Evolutionary conservation across 108 stramenopile species (phyloP).

Genomic region (Schizochytrium sp.): DNA sequence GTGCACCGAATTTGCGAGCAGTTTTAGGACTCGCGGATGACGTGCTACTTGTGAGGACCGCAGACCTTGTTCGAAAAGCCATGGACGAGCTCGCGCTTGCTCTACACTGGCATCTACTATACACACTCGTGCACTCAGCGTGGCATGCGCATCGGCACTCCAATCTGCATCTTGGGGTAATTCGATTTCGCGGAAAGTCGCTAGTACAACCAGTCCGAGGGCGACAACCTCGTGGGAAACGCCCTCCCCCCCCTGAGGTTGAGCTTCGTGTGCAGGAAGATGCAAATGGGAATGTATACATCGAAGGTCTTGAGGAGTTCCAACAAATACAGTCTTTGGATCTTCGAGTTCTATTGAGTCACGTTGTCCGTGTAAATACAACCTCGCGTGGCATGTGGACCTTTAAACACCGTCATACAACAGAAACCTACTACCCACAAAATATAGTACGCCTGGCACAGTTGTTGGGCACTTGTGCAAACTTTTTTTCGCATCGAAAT

Average conservation of each 20-base stretch:
- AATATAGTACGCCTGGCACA: not conserved
- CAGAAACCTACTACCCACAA: not conserved
- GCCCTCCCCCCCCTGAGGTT: not conserved
- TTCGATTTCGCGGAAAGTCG: not conserved
- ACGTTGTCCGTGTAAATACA: conserved; percentile 12
- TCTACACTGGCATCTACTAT: not conserved
- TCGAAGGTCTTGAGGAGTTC: conserved; percentile 15
- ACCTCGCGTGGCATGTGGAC: not conserved
- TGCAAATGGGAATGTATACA: not conserved
- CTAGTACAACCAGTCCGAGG: not conserved
- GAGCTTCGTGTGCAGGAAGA: conserved; percentile 2
- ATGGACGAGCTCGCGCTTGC: conserved; percentile 35
- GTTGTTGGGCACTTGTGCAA: conserved; percentile 1
- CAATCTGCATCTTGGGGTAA: not conserved
- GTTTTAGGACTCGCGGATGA: not conserved
- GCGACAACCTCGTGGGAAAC: not conserved
- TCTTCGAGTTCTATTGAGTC: not conserved
- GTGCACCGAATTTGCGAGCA: not conserved
- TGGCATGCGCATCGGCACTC: conserved; percentile 1
- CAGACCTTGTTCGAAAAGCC: conserved; percentile 39
- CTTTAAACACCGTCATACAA: not conserved
- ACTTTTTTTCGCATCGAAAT: conserved; percentile 25
- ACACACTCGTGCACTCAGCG: conserved; percentile 35
- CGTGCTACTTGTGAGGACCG: not conserved
- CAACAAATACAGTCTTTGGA: not conserved